Evolutionary conservation across 2,329 filamentous ascomycete species (phyloP).

Genomic region (Monosporascus sp.): DNA sequence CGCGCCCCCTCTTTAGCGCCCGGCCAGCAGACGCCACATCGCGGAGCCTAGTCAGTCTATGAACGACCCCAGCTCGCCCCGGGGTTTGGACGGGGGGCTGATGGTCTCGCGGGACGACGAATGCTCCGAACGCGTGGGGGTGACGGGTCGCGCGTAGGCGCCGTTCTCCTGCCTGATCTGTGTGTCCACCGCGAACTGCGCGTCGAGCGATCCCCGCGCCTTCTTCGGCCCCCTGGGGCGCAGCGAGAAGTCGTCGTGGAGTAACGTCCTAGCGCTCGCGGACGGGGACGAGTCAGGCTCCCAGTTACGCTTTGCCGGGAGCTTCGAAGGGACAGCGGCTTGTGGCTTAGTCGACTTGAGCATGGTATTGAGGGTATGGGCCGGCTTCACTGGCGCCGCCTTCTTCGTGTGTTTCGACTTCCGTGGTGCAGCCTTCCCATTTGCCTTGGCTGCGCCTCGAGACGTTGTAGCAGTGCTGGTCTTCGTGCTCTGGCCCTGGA

Average conservation of each 20-base stretch:
- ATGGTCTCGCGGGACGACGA: slow-evolving; percentile 16
- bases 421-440: slow-evolving; percentile 25
- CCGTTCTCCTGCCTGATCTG: slow-evolving; percentile 8
- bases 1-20: too few relatives aligned
- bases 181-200: slow-evolving; percentile 8
- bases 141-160: slow-evolving; percentile 14
- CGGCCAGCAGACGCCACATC: too few relatives aligned
- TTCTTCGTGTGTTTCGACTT: slow-evolving; percentile 38
- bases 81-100: slow-evolving; percentile 24
- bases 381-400: slow-evolving; percentile 34
- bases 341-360: slow-evolving; percentile 25
- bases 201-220: slow-evolving; percentile 2
- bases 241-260: slow-evolving; percentile 23
- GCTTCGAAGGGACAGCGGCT: slow-evolving; percentile 12
- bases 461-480: slow-evolving; percentile 10
- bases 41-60: slow-evolving; percentile 16
- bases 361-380: slow-evolving; percentile 22
- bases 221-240: slow-evolving; percentile 18
- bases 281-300: slow-evolving; percentile 11
- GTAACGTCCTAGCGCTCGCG: slow-evolving; percentile 6
- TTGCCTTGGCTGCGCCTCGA: slow-evolving; percentile 25
- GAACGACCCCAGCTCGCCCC: slow-evolving; percentile 18
- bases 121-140: slow-evolving; percentile 15
- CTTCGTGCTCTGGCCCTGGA: slow-evolving; percentile 27
- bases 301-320: slow-evolving; percentile 20